Evolutionary conservation across 2,329 filamentous ascomycete species (phyloP).

Genomic region (Fusarium oxysporum): DNA sequence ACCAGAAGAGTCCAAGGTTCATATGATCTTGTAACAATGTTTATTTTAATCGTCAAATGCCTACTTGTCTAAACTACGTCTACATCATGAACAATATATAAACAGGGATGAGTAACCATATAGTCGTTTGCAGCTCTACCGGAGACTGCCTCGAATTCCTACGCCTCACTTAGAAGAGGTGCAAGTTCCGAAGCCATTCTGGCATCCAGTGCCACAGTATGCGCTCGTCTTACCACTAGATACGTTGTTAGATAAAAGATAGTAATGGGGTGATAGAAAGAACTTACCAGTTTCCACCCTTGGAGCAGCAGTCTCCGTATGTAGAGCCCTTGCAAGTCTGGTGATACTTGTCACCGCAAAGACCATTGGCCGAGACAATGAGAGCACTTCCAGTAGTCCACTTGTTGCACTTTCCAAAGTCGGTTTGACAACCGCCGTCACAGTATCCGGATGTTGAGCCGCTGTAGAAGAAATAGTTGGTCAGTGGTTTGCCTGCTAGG

Average conservation of each 20-base stretch:
- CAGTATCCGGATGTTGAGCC: slow-evolving; percentile 42
- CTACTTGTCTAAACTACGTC: background rate
- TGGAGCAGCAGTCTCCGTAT: slow-evolving; percentile 32
- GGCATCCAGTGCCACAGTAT: slow-evolving; percentile 17
- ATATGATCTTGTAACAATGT: background rate
- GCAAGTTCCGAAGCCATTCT: slow-evolving; percentile 15
- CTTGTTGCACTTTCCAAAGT: slow-evolving; percentile 48
- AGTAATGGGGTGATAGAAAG: background rate
- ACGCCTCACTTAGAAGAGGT: background rate
- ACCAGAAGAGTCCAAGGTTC: background rate
- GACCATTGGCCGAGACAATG: slow-evolving; percentile 35
- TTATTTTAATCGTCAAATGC: too few relatives aligned
- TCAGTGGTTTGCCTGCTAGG: background rate
- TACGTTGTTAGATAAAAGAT: background rate
- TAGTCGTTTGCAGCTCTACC: background rate
- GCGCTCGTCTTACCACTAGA: slow-evolving; percentile 22
- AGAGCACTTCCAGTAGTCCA: slow-evolving; percentile 17
- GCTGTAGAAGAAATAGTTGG: background rate
- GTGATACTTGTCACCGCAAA: slow-evolving; percentile 34
- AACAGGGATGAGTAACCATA: too few relatives aligned
- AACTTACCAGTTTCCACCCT: slow-evolving; percentile 17
- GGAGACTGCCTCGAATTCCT: background rate
- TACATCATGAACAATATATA: background rate
- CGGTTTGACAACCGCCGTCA: slow-evolving; percentile 47
- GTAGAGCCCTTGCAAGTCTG: slow-evolving; percentile 32